These are phyloP conservation scores for Kalmusia sp. DNA, from an alignment of 2,329 filamentous ascomycete genomes.

Conservation along the genomic window DNA sequence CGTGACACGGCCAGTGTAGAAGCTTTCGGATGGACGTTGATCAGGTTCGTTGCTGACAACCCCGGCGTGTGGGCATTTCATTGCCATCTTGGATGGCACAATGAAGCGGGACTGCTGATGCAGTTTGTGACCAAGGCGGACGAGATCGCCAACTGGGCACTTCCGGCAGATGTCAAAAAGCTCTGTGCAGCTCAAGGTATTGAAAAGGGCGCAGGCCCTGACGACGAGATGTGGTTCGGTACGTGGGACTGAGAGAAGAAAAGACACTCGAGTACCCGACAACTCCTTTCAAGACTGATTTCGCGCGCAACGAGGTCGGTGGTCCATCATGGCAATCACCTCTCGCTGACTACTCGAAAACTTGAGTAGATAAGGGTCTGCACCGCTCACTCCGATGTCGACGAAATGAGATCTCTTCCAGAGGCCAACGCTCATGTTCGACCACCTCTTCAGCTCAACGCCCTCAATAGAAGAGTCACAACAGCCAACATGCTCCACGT, in stretches of 20 bases:
- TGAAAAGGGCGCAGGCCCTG: constrained; percentile 57
- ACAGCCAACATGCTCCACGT: too few relatives aligned
- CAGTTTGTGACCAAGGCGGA: constrained; percentile 62
- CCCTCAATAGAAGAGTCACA: too few relatives aligned
- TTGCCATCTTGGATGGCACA: constrained; percentile 75
- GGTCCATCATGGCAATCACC: too few relatives aligned
- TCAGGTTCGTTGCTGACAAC: constrained; percentile 67
- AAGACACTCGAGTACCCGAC: too few relatives aligned
- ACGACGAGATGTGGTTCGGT: constrained; percentile 57
- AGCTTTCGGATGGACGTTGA: constrained; percentile 70
- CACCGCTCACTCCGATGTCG: too few relatives aligned
- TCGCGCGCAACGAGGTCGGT: too few relatives aligned
- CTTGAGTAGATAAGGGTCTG: too few relatives aligned
- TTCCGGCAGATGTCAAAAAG: constrained; percentile 55
- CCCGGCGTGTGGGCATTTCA: constrained; percentile 69
- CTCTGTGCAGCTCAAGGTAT: constrained; percentile 58
- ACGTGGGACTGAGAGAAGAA: constrained; percentile 19
- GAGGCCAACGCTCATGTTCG: too few relatives aligned
- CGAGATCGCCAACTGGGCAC: constrained; percentile 49
- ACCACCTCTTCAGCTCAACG: too few relatives aligned
- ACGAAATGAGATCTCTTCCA: too few relatives aligned
- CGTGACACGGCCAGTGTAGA: constrained; percentile 72
- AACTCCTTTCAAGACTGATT: too few relatives aligned
- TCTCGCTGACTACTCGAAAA: too few relatives aligned
- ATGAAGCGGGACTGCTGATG: constrained; percentile 56